These are phyloP conservation scores for Fusarium sp. DNA, from an alignment of 2,329 filamentous ascomycete genomes.

Conservation along the genomic window DNA sequence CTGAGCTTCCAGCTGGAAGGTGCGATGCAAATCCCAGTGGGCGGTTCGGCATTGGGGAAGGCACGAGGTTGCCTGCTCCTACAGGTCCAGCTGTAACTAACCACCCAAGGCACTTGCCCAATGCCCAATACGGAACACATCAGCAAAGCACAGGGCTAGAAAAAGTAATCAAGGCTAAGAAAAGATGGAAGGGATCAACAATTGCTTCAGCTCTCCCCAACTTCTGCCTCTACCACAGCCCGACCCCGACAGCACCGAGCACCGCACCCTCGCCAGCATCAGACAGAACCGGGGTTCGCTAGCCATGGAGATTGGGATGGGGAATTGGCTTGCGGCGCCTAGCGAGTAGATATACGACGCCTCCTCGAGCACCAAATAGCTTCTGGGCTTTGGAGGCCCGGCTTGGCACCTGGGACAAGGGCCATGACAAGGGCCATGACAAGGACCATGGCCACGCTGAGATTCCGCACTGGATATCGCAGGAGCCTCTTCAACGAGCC, in stretches of 20 bases:
- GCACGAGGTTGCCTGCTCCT: not conserved
- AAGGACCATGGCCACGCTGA: conserved; percentile 18
- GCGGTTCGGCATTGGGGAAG: conserved; percentile 8
- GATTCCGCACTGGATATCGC: not conserved
- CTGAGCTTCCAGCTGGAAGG: conserved; percentile 9
- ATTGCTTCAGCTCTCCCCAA: conserved; percentile 4
- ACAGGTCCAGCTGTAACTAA: not conserved
- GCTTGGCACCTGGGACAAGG: conserved; percentile 20
- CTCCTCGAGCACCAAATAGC: conserved; percentile 24
- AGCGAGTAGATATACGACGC: conserved; percentile 22
- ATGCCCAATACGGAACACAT: not conserved
- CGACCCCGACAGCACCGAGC: not conserved
- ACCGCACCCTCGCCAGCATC: conserved; percentile 7
- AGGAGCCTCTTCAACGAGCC: not conserved
- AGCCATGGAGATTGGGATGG: conserved; percentile 36
- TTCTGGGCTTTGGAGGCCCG: conserved; percentile 17
- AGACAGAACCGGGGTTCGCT: conserved; percentile 14
- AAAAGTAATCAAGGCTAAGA: not conserved
- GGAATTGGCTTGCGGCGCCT: conserved; percentile 35
- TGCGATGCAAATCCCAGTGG: not conserved
- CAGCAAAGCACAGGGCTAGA: not conserved
- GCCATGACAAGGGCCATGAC: conserved; percentile 16
- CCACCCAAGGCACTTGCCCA: not conserved
- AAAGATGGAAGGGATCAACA: conserved; percentile 33
- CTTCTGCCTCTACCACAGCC: not conserved